phyloP scores from a whole-genome alignment of 2,329 filamentous ascomycete genomes.

The Beauveria rudraprayagi region DNA sequence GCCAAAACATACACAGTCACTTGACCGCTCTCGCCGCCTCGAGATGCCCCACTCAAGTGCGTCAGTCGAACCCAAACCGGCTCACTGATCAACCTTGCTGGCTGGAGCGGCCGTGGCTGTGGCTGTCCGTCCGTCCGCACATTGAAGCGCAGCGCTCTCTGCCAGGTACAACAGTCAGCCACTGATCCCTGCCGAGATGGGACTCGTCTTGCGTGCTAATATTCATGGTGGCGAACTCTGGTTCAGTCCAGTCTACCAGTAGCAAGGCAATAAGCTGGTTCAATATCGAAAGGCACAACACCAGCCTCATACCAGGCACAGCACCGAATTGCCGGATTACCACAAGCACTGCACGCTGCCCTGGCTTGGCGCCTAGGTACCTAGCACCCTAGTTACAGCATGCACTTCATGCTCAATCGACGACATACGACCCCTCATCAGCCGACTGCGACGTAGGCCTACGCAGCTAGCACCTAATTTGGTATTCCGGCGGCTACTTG shows the following conservation, averaged over 20 bases:
- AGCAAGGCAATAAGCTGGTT: background rate
- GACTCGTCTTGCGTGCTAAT: background rate
- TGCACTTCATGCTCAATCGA: background rate
- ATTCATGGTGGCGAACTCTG: constrained; percentile 3
- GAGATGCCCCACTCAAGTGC: background rate
- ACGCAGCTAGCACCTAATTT: background rate
- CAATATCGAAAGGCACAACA: background rate
- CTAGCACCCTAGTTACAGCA: background rate
- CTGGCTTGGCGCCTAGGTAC: no score
- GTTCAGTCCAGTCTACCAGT: background rate
- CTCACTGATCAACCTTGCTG: background rate
- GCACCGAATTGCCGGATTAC: no score
- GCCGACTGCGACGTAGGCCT: background rate
- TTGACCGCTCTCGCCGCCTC: constrained; percentile 9
- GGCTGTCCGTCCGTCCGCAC: background rate
- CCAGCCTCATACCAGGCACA: background rate
- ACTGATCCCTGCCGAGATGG: background rate
- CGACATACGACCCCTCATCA: background rate
- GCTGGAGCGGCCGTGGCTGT: background rate
- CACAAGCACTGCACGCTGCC: no score
- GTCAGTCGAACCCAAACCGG: background rate
- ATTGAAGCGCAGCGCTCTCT: background rate
- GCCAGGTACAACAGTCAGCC: background rate
- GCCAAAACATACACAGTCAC: constrained; percentile 5
- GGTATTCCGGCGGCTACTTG: background rate